These are phyloP conservation scores for Cicer yamashitae DNA, from an alignment of 306 rosid genomes.

Conservation along the genomic window DNA sequence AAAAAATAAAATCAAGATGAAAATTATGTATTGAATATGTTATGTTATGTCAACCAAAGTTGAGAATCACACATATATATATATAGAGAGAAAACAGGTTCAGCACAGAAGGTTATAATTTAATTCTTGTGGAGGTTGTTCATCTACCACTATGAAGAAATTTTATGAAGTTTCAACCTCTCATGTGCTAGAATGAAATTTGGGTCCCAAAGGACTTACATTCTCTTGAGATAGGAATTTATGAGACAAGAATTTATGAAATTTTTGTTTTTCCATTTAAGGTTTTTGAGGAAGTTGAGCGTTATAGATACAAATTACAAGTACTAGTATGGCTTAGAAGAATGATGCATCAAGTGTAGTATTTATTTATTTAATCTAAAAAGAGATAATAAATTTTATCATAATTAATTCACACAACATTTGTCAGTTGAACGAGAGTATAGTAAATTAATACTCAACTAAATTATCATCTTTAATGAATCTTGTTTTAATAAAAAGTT, in stretches of 20 bases:
- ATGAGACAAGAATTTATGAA: background rate
- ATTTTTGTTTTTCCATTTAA: background rate
- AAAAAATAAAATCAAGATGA: background rate
- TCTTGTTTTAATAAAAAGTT: too few species aligned
- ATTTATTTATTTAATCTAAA: too few species aligned
- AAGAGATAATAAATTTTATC: too few species aligned
- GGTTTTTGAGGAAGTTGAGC: background rate
- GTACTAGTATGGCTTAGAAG: background rate
- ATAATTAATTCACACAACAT: too few species aligned
- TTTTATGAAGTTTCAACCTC: background rate
- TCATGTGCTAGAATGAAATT: conserved; percentile 8
- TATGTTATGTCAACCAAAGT: background rate
- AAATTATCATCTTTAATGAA: background rate
- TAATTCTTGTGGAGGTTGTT: background rate
- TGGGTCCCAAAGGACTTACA: background rate
- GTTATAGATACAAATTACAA: background rate
- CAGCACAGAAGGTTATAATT: background rate
- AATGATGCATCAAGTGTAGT: background rate
- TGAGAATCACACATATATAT: background rate
- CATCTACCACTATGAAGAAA: conserved; percentile 5
- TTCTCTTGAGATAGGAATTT: background rate
- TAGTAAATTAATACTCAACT: background rate
- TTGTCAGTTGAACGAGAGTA: too few species aligned
- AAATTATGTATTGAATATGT: background rate
- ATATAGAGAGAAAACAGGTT: background rate